Conservation (phyloP, 192 early-diverging fungal genomes). For the Rhizophagus clarus region DNA sequence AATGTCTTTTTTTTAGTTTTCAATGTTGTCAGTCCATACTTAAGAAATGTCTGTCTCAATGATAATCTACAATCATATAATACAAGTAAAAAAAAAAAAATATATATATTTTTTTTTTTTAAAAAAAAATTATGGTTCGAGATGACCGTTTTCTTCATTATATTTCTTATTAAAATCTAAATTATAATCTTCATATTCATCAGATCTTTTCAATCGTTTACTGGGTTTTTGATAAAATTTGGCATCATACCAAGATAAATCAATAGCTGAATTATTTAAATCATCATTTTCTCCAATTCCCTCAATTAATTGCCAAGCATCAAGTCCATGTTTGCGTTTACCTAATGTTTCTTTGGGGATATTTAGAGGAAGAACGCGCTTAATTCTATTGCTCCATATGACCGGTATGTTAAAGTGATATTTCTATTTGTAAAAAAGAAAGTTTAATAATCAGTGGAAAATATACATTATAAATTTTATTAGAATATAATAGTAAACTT, state of each 20-base stretch:
- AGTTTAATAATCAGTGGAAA: not conserved
- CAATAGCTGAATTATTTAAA: slow-evolving; percentile 14
- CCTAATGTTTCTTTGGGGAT: not conserved
- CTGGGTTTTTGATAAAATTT: slow-evolving; percentile 12
- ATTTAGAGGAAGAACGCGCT: not conserved
- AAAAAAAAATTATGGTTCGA: not conserved
- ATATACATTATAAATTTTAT: not conserved
- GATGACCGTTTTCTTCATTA: not conserved
- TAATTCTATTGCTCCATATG: slow-evolving; percentile 12
- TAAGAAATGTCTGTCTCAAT: too few species aligned
- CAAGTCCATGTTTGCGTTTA: not conserved
- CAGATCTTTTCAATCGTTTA: not conserved
- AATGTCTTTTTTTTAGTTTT: too few species aligned
- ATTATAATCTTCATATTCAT: not conserved
- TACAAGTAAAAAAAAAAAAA: too few species aligned
- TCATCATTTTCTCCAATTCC: not conserved
- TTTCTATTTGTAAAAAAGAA: not conserved
- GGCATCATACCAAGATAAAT: slow-evolving; percentile 4
- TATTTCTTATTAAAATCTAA: not conserved
- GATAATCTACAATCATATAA: too few species aligned
- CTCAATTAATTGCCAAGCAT: not conserved
- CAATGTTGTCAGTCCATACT: too few species aligned
- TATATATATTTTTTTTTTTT: too few species aligned
- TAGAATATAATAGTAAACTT: too few species aligned
- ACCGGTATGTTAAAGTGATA: slow-evolving; percentile 2